Evolutionary conservation across 495 filamentous ascomycete species (phyloP).

Genomic region (Neurospora sp.): DNA sequence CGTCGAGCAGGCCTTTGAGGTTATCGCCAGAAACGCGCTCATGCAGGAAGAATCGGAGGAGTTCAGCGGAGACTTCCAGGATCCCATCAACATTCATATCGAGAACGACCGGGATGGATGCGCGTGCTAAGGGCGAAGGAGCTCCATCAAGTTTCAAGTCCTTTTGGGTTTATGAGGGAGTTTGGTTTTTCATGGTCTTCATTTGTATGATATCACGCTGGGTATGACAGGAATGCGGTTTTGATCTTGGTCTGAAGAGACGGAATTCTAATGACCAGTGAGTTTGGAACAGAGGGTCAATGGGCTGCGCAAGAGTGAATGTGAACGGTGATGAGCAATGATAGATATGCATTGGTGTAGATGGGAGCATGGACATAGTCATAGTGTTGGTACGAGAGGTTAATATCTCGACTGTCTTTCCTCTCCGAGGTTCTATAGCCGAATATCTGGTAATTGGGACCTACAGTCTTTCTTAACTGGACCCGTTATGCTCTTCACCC

Average conservation of each 20-base stretch:
- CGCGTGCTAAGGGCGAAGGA: slow-evolving; percentile 51
- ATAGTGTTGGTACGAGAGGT: slow-evolving; percentile 3
- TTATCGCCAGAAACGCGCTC: slow-evolving; percentile 93
- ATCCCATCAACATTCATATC: slow-evolving; percentile 94
- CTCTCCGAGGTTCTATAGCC: background rate
- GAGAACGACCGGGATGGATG: slow-evolving; percentile 87
- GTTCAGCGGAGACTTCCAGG: slow-evolving; percentile 83
- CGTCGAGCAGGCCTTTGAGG: slow-evolving; percentile 97
- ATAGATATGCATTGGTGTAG: slow-evolving; percentile 13
- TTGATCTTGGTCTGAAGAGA: slow-evolving; percentile 7
- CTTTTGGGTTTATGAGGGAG: slow-evolving; percentile 2
- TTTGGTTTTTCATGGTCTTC: background rate
- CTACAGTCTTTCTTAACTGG: background rate
- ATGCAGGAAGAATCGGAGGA: slow-evolving; percentile 95
- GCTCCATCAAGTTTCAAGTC: background rate
- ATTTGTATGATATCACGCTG: slow-evolving; percentile 26
- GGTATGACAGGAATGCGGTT: slow-evolving; percentile 10
- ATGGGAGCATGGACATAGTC: slow-evolving; percentile 1
- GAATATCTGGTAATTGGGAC: background rate
- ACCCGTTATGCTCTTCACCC: background rate
- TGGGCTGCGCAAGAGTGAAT: background rate
- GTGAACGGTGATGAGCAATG: background rate
- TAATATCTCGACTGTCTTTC: background rate
- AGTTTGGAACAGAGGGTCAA: background rate
- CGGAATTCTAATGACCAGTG: slow-evolving; percentile 4